Conservation (phyloP, 2,329 filamentous ascomycete genomes). For the Elsinoe australis region DNA sequence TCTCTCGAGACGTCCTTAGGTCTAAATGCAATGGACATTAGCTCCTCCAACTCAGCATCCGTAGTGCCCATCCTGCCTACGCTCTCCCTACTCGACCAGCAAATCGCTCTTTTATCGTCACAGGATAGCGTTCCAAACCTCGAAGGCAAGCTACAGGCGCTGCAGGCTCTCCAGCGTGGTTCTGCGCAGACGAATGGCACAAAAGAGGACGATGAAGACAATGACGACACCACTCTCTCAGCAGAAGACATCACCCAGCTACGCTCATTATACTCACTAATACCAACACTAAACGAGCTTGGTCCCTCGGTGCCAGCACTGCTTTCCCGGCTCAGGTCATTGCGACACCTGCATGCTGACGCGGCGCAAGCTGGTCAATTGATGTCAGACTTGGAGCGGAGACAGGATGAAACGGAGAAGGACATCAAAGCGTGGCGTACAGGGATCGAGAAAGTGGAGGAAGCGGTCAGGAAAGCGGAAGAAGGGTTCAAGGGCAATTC, state of each 20-base stretch:
- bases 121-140: conserved; percentile 65
- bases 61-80: conserved; percentile 70
- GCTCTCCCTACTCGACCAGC: conserved; percentile 70
- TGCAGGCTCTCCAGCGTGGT: conserved; percentile 55
- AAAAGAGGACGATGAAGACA: conserved; percentile 7
- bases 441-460: conserved; percentile 70
- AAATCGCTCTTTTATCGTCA: conserved; percentile 62
- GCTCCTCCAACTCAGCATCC: conserved; percentile 36
- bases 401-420: conserved; percentile 71
- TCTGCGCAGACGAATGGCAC: conserved; percentile 22
- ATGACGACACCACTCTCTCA: conserved; percentile 27
- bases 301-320: conserved; percentile 77
- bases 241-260: conserved; percentile 76
- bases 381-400: conserved; percentile 66
- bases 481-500: conserved; percentile 68
- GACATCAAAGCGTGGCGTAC: conserved; percentile 84
- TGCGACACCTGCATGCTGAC: conserved; percentile 77
- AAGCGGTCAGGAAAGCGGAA: conserved; percentile 62
- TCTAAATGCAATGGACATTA: conserved; percentile 51
- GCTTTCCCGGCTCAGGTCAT: conserved; percentile 73
- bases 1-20: conserved; percentile 76
- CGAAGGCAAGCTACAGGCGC: conserved; percentile 61
- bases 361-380: conserved; percentile 74
- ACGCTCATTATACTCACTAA: conserved; percentile 79
- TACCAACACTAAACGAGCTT: conserved; percentile 81